Evolutionary conservation across 2,329 filamentous ascomycete genomes (phyloP).

Genomic region (Sclerotinia nivalis): DNA sequence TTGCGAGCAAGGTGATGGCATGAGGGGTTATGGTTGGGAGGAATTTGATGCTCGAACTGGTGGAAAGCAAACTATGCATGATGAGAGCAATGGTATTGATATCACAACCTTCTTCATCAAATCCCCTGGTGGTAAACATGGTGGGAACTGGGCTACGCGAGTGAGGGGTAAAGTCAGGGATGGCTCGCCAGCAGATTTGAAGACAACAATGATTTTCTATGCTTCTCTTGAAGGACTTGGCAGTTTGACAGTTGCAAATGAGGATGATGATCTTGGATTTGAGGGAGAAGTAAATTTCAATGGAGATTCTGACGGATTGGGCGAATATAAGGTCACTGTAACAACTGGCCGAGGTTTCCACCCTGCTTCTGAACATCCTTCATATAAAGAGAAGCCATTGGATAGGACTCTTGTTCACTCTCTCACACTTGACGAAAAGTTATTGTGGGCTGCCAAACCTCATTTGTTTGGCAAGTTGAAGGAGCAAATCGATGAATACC

Average conservation of each 20-base stretch:
- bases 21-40: constrained; percentile 97
- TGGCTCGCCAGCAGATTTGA: constrained; percentile 65
- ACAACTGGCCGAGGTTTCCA: constrained; percentile 68
- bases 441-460: constrained; percentile 82
- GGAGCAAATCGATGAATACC: constrained; percentile 58
- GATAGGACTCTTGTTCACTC: constrained; percentile 77
- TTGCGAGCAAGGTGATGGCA: constrained; percentile 91
- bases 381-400: constrained; percentile 67
- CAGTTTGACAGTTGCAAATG: constrained; percentile 60
- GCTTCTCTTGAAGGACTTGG: constrained; percentile 76
- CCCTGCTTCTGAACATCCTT: constrained; percentile 63
- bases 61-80: constrained; percentile 86
- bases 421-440: constrained; percentile 62
- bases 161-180: constrained; percentile 78
- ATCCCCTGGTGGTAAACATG: constrained; percentile 78
- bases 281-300: constrained; percentile 65
- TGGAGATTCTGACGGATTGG: constrained; percentile 71
- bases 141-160: constrained; percentile 88
- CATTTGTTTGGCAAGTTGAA: constrained; percentile 65
- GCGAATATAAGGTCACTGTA: constrained; percentile 76
- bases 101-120: constrained; percentile 94
- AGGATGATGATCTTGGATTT: constrained; percentile 55
- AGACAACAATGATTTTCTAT: constrained; percentile 81
- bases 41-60: constrained; percentile 89
- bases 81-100: constrained; percentile 83